Percentiles rank a stretch among this genome's conserved stretches.
phyloP scores from a whole-genome alignment of 139 green algal species.

The Monoraphidium neglectum region DNA sequence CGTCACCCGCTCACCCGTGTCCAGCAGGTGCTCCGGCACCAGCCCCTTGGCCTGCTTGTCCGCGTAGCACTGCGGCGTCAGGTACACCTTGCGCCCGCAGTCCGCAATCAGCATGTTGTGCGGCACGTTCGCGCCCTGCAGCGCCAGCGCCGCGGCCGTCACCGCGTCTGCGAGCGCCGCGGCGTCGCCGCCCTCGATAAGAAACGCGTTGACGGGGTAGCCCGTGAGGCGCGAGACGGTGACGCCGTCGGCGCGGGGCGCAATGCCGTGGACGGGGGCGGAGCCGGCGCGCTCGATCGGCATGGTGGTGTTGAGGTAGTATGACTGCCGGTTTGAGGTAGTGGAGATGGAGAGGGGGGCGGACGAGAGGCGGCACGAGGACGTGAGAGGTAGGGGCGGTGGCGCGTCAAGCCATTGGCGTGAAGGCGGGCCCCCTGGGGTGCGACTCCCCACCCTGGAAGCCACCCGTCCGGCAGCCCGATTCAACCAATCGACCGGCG shows the following conservation, averaged over 20 bases:
- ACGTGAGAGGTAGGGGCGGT: no score
- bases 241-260: constrained; percentile 28
- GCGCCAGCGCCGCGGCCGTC: constrained; percentile 56
- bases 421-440: no score
- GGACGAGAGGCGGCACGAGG: no score
- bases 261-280: constrained; percentile 23
- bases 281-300: constrained; percentile 86
- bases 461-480: no score
- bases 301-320: constrained; percentile 83
- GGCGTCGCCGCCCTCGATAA: constrained; percentile 80
- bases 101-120: constrained; percentile 98
- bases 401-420: no score
- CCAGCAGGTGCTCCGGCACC: constrained; percentile 61
- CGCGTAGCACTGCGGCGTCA: constrained; percentile 80
- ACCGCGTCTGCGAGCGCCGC: constrained; percentile 66
- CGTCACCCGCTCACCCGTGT: neutral
- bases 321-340: constrained; percentile 65
- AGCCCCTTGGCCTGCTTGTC: constrained; percentile 76
- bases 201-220: constrained; percentile 89
- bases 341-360: neutral
- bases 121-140: constrained; percentile 84
- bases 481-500: no score
- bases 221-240: constrained; percentile 61
- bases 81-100: constrained; percentile 85
- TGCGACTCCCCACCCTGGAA: no score